Base-by-base conservation (phyloP, 2,329 filamentous ascomycete genomes). In the Dichotomopilus funicola region DNA sequence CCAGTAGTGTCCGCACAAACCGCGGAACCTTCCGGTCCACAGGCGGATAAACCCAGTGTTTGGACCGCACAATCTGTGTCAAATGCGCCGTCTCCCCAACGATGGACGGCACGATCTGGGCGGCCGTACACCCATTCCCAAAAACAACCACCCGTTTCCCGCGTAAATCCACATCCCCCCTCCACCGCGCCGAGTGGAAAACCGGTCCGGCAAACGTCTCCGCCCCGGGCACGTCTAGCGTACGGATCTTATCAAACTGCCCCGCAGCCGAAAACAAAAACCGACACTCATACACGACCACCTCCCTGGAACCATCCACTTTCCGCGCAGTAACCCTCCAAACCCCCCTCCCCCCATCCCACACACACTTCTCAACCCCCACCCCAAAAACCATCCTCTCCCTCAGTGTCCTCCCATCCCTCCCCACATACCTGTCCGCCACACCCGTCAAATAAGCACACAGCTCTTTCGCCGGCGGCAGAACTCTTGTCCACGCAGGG, bases 401-500 rank as follows among this genome's bases (percentile, higher is more conserved):
- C 40, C 62, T 47, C 5, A 78, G 19, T 27, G 19, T 27, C 19
- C 19, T 27, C 19, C 19, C 19, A 27, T 27, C 19, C 19, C 19
- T 27, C 19, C 19, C 65, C 43, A 70, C 67, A 61, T 75, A 77
- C 56, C 74, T 72, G 4, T 70, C 66, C 0, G 82, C 81, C 0
- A 85, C 71, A 0, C 64, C 57, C 54, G 78, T 69, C 68, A 82
- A 76, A 60, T 88, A 87, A 1, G 72, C 68, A 50, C 72, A 70
- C 27, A 87, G 80, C 62, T 87, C 84, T 1, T 67, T 61, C 1
- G 76, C 76, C 43, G 77, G 73, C 0, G 82, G 78, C 62, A 84
- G 78, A 41, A 81, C 72, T 42, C 80, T 74, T 0, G 73, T 76
- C 83, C 84, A 87, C 57, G 81, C 70, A 0, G 78, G 78, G 56